Percentiles rank a stretch among this genome's conserved stretches.
These are phyloP conservation scores for Ostreobium quekettii DNA, from an alignment of 139 green algal species.

Conservation along the genomic window DNA sequence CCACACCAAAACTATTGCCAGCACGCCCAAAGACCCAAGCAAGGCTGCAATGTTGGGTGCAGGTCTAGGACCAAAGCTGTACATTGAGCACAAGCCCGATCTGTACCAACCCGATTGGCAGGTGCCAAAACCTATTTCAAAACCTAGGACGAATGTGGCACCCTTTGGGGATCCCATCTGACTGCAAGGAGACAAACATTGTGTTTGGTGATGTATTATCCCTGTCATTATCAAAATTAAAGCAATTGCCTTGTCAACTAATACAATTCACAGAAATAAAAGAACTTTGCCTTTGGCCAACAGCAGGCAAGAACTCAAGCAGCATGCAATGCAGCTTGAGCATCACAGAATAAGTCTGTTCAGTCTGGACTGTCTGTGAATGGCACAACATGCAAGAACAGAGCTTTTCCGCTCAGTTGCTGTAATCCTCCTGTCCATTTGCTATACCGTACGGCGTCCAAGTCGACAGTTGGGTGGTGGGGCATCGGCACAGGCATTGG, in stretches of 20 bases:
- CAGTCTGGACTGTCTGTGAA: too few relatives aligned
- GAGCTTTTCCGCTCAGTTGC: background rate
- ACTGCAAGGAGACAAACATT: background rate
- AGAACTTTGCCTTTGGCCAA: background rate
- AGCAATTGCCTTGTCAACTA: conserved; percentile 11
- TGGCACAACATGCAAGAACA: too few relatives aligned
- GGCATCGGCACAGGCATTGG: conserved; percentile 44
- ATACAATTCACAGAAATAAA: background rate
- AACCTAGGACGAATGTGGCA: conserved; percentile 24
- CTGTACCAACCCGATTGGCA: too few relatives aligned
- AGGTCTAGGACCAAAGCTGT: too few relatives aligned
- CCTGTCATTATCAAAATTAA: background rate
- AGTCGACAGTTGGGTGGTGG: conserved; percentile 68
- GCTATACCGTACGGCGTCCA: conserved; percentile 34
- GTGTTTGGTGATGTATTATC: background rate
- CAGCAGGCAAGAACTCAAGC: conserved; percentile 6
- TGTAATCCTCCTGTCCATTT: background rate
- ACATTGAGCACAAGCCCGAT: too few relatives aligned
- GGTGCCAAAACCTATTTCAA: conserved; percentile 26
- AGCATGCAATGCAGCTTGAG: background rate
- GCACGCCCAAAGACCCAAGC: too few relatives aligned
- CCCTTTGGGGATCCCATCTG: background rate
- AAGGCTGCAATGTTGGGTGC: too few relatives aligned
- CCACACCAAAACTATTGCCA: too few relatives aligned
- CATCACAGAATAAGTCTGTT: too few relatives aligned